A percentile compares a stretch with the other conserved stretches of the same genome.
Evolutionary conservation across 202 grass and related monocot genomes (phyloP).

Genomic region (Musa balbisiana): DNA sequence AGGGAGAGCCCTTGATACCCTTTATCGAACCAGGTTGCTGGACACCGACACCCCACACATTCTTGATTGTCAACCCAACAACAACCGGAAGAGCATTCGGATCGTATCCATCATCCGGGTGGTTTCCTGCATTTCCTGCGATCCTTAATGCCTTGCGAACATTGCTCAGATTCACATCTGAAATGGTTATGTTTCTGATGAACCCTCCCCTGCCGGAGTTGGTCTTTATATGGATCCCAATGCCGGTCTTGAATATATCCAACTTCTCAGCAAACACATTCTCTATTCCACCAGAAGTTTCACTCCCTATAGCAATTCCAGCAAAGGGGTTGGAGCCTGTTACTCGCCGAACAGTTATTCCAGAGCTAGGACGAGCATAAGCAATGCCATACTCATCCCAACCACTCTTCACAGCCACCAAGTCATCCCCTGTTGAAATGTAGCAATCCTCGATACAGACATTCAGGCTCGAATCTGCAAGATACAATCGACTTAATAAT

Average conservation of each 20-base stretch:
- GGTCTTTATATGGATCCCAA: slow-evolving; percentile 77
- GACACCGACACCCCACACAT: slow-evolving; percentile 64
- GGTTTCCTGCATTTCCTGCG: slow-evolving; percentile 54
- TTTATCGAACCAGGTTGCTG: slow-evolving; percentile 58
- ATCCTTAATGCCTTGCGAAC: slow-evolving; percentile 54
- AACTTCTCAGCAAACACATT: slow-evolving; percentile 67
- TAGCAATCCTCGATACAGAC: slow-evolving; percentile 85
- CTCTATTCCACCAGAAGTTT: slow-evolving; percentile 67
- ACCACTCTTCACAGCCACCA: slow-evolving; percentile 74
- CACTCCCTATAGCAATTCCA: slow-evolving; percentile 59
- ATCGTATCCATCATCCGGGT: slow-evolving; percentile 55
- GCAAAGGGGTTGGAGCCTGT: slow-evolving; percentile 62
- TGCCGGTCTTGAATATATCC: slow-evolving; percentile 51
- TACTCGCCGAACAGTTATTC: slow-evolving; percentile 58
- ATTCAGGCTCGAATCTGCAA: slow-evolving; percentile 78
- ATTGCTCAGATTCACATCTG: slow-evolving; percentile 51
- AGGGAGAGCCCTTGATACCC: slow-evolving; percentile 49
- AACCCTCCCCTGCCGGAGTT: slow-evolving; percentile 79
- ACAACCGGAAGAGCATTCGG: slow-evolving; percentile 49
- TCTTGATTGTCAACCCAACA: slow-evolving; percentile 53
- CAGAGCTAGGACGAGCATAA: slow-evolving; percentile 51
- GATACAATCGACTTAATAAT: too few species aligned
- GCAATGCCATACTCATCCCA: slow-evolving; percentile 92
- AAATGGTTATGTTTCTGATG: slow-evolving; percentile 73
- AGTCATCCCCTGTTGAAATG: slow-evolving; percentile 73